Conservation (phyloP, 192 early-diverging fungal genomes). For the Mortierella alpina region DNA sequence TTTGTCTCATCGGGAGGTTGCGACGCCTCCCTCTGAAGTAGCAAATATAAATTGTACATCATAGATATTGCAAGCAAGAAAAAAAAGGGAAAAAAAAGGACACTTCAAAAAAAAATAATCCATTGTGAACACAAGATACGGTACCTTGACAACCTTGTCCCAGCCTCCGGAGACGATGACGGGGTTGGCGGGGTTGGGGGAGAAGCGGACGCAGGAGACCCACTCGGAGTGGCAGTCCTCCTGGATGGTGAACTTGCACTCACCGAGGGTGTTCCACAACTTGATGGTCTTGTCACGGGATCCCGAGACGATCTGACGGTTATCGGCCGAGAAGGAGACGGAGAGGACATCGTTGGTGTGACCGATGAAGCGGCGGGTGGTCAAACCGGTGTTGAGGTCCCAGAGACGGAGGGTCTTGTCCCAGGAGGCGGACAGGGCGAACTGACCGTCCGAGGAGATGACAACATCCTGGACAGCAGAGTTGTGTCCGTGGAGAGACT, state of each 20-base stretch:
- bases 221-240: constrained; percentile 98
- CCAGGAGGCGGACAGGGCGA: constrained; percentile 98
- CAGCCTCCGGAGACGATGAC: constrained; percentile 98
- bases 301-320: constrained; percentile 99
- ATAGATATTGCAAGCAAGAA: constrained; percentile 33
- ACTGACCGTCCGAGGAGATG: constrained; percentile 99
- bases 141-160: constrained; percentile 99
- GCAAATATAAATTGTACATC: constrained; percentile 75
- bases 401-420: constrained; percentile 99
- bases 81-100: neutral
- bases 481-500: constrained; percentile 97
- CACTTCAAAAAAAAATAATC: neutral
- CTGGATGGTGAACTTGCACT: constrained; percentile 99
- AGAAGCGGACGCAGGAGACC: constrained; percentile 99
- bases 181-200: constrained; percentile 98
- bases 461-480: constrained; percentile 99
- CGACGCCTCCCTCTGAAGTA: constrained; percentile 73
- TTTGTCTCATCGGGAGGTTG: constrained; percentile 72
- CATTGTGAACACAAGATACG: neutral
- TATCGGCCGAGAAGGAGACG: constrained; percentile 99
- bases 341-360: constrained; percentile 99
- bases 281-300: constrained; percentile 99
- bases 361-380: constrained; percentile 88
- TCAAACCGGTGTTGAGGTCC: constrained; percentile 95
- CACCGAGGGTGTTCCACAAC: constrained; percentile 99